Conservation (phyloP, 2,329 filamentous ascomycete species). For the Fusarium succisae region DNA sequence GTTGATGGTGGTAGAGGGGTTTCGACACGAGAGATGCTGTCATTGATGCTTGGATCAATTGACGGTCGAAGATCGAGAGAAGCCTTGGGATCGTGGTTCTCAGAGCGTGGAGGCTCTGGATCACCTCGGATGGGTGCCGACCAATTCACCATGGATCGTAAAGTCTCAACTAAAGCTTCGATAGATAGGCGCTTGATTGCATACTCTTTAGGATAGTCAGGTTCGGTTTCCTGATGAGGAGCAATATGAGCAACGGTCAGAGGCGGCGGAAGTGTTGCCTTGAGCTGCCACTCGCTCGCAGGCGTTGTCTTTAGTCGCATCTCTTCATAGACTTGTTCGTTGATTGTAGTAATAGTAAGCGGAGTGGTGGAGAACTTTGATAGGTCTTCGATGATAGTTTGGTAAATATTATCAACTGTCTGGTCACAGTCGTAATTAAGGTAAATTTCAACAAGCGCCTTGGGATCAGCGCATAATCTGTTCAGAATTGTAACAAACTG, state of each 20-base stretch:
- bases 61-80: constrained; percentile 61
- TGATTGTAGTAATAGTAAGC: constrained; percentile 75
- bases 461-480: constrained; percentile 83
- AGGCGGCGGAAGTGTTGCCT: constrained; percentile 85
- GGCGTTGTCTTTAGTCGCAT: constrained; percentile 69
- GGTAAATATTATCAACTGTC: constrained; percentile 96
- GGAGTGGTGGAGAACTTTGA: constrained; percentile 86
- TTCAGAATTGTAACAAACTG: constrained; percentile 89
- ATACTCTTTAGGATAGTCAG: constrained; percentile 87
- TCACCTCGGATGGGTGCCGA: constrained; percentile 74
- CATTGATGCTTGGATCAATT: constrained; percentile 74
- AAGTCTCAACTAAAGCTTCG: constrained; percentile 86
- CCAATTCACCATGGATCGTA: constrained; percentile 94
- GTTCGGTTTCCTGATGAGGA: constrained; percentile 67
- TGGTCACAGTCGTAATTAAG: constrained; percentile 98
- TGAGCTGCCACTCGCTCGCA: constrained; percentile 83
- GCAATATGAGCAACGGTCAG: constrained; percentile 82
- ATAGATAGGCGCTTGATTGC: constrained; percentile 89
- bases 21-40: constrained; percentile 70
- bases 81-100: constrained; percentile 48
- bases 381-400: constrained; percentile 91
- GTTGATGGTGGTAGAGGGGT: constrained; percentile 70
- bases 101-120: constrained; percentile 40
- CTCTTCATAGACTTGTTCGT: constrained; percentile 90
- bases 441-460: constrained; percentile 92